Percentiles rank a stretch among this genome's conserved stretches.
Evolutionary conservation across 768 basidiomycete genomes (phyloP).

Genomic region (Boletus vermiculosoides): DNA sequence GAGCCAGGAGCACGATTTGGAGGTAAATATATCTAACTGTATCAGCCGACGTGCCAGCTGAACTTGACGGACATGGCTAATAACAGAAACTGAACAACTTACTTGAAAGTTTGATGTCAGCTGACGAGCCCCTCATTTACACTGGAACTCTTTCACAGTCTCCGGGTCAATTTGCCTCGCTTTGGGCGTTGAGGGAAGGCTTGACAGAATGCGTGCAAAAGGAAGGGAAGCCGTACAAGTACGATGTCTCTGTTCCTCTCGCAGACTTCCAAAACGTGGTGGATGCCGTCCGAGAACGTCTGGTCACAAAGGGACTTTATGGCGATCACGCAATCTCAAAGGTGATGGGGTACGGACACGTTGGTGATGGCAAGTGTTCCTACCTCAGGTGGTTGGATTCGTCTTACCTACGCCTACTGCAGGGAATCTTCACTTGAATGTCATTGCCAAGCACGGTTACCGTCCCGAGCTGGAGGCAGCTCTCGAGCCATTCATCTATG

Average conservation of each 20-base stretch:
- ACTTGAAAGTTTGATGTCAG: conserved; percentile 73
- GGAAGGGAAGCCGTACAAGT: conserved; percentile 95
- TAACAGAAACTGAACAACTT: conserved; percentile 82
- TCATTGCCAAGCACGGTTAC: conserved; percentile 73
- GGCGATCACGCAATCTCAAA: conserved; percentile 73
- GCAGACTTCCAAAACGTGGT: conserved; percentile 85
- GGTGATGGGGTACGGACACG: conserved; percentile 93
- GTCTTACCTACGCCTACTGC: conserved; percentile 2
- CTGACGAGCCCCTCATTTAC: conserved; percentile 72
- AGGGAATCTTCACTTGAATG: conserved; percentile 95
- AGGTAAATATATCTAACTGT: conserved; percentile 47
- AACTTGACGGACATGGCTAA: neutral
- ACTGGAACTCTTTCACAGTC: conserved; percentile 93
- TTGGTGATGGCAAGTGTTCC: conserved; percentile 79
- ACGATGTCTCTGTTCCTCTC: conserved; percentile 89
- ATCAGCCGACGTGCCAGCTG: conserved; percentile 10
- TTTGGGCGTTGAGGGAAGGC: conserved; percentile 92
- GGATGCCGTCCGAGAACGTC: conserved; percentile 70
- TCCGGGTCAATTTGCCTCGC: conserved; percentile 80
- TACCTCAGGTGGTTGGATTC: neutral
- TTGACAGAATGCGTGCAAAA: conserved; percentile 91
- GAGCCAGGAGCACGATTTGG: conserved; percentile 88
- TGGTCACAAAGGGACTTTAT: conserved; percentile 67
- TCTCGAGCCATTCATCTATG: conserved; percentile 93
- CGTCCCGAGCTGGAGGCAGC: conserved; percentile 80